Conservation (phyloP, 768 basidiomycete genomes). For the Grammothele lineata region DNA sequence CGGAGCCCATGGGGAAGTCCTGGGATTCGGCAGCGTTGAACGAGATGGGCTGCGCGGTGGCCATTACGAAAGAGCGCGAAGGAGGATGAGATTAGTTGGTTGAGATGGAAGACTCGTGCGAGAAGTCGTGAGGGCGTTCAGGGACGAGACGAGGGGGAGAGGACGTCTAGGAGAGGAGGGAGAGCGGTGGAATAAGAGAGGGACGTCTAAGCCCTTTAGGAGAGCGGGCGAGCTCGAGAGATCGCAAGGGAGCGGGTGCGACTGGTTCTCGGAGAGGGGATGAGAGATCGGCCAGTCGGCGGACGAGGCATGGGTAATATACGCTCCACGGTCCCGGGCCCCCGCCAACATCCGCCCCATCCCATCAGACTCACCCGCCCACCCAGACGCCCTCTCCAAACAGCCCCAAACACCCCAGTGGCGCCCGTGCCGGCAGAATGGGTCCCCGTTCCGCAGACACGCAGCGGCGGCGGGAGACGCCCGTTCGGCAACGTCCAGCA, state of each 20-base stretch:
- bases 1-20: conserved; percentile 36
- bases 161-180: neutral
- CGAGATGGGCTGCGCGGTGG: conserved; percentile 43
- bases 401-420: neutral
- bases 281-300: neutral
- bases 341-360: neutral
- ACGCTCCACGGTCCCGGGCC: neutral
- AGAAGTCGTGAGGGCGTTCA: neutral
- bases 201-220: neutral
- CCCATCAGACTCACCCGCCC: neutral
- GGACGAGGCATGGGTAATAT: neutral
- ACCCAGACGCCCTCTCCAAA: neutral
- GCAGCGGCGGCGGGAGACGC: no score
- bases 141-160: neutral
- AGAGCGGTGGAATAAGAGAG: neutral
- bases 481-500: neutral
- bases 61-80: conserved; percentile 25
- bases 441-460: neutral
- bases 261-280: neutral
- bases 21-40: conserved; percentile 25
- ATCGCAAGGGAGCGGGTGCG: neutral
- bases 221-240: no score
- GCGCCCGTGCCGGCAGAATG: neutral
- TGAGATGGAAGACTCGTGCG: neutral
- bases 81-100: conserved; percentile 7